A percentile compares a stretch with the other conserved stretches of the same genome.
Conservation (phyloP, 2,329 filamentous ascomycete species). For the Dothideomycetes sp. region DNA sequence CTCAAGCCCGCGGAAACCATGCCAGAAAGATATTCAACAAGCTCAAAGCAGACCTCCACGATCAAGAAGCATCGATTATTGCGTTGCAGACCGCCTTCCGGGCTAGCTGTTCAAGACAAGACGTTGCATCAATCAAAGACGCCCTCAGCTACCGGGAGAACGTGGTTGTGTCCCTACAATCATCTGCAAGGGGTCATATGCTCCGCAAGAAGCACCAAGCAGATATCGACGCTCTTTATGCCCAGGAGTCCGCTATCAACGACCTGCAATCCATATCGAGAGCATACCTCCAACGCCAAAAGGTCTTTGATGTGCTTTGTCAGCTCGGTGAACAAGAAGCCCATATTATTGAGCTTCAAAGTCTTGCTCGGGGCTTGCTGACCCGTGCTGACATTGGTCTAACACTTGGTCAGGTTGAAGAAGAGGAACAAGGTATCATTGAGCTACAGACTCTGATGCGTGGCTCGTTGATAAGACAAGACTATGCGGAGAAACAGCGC, state of each 20-base stretch:
- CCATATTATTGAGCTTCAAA: slow-evolving; percentile 63
- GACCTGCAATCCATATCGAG: slow-evolving; percentile 59
- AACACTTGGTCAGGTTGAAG: slow-evolving; percentile 67
- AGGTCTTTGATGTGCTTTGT: slow-evolving; percentile 54
- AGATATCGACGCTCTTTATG: slow-evolving; percentile 46
- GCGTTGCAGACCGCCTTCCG: slow-evolving; percentile 35
- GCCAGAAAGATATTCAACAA: slow-evolving; percentile 4
- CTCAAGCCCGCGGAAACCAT: slow-evolving; percentile 10
- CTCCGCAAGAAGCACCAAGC: slow-evolving; percentile 35
- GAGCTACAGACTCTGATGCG: slow-evolving; percentile 67
- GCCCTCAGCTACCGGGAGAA: slow-evolving; percentile 37
- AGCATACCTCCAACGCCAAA: slow-evolving; percentile 55
- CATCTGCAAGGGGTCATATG: slow-evolving; percentile 41
- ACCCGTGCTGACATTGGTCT: slow-evolving; percentile 64
- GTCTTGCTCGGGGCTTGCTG: slow-evolving; percentile 68
- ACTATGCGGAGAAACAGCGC: slow-evolving; percentile 74
- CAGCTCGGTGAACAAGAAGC: slow-evolving; percentile 60
- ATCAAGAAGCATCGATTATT: slow-evolving; percentile 14
- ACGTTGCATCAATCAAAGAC: slow-evolving; percentile 17
- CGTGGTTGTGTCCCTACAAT: slow-evolving; percentile 42
- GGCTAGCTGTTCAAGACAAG: slow-evolving; percentile 20
- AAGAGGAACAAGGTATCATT: slow-evolving; percentile 67
- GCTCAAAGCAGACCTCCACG: slow-evolving; percentile 10
- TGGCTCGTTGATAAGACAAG: slow-evolving; percentile 62
- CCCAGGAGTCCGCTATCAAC: slow-evolving; percentile 48